Evolutionary conservation across 345 rosid species (phyloP), one percentile per base, ranked within the genome.

Genomic region (Eucalyptus viminalis): DNA sequence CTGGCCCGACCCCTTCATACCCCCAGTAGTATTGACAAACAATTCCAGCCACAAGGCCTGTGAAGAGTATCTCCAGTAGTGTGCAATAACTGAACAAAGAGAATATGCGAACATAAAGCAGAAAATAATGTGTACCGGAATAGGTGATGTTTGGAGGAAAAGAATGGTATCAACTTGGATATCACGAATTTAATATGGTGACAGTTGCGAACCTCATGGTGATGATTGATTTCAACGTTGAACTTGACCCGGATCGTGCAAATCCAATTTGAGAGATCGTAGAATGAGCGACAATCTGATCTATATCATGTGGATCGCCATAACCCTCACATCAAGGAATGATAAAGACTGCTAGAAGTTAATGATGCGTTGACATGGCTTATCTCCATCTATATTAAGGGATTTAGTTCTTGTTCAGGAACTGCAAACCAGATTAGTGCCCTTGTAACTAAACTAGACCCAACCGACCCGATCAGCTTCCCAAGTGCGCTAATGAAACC

Each of bases 391-490:
- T 6, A 2, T 9, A 22, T 56, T 56, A 2, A 24, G 27, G 29
- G 29, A 2, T 56, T 29, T 56, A 22, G 62, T 56, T 56, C 62
- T 24, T 24, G 27, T 56, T 21, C 13, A 56, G 1, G 62, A 56
- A 9, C 1, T 10, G 1, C 27, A 10, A 56, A 56, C 13, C 0
- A 24, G 62, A 24, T 56, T 24, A 9, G 27, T 56, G 62, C 3
- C 27, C 3, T 0, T 56, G 6, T 22, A 56, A 56, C 3, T 0
- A 0, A 53, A 53, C 0, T 19, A 10, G 10, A 53, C 58, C 58
- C 2, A 53, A 19, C 58, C 10, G 19, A 53, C 25, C 58, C 0
- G 0, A 10, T 19, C 0, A 53, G 58, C 24, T 56, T 56, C 29
- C 27, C 62, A 4, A 24, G 62, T 56, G 62, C 0, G 62, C 62